Evolutionary conservation across 805 yeast species (phyloP).

Genomic region (Suhomyces canberraensis): DNA sequence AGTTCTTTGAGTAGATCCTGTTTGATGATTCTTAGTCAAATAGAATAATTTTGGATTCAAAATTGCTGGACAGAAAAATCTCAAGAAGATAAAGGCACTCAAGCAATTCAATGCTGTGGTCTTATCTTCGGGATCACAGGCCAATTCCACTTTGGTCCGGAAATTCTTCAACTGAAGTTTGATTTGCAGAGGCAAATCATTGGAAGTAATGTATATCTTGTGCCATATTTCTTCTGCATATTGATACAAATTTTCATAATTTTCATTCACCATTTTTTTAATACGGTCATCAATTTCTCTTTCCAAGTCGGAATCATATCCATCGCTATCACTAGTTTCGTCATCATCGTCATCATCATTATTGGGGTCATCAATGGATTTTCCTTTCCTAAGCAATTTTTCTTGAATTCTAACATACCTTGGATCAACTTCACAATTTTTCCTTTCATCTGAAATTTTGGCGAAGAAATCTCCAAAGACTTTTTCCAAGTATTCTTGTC

Average conservation of each 20-base stretch:
- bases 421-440: slow-evolving; percentile 83
- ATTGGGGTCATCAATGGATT: slow-evolving; percentile 17
- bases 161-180: slow-evolving; percentile 61
- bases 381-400: slow-evolving; percentile 23
- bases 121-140: slow-evolving; percentile 54
- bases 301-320: slow-evolving; percentile 28
- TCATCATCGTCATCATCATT: slow-evolving; percentile 18
- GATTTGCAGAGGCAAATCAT: slow-evolving; percentile 70
- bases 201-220: slow-evolving; percentile 59
- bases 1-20: slow-evolving; percentile 70
- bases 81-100: slow-evolving; percentile 76
- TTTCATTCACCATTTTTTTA: slow-evolving; percentile 39
- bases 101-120: slow-evolving; percentile 64
- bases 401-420: slow-evolving; percentile 43
- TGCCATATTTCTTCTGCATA: slow-evolving; percentile 65
- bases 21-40: slow-evolving; percentile 65
- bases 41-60: slow-evolving; percentile 85
- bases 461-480: slow-evolving; percentile 69
- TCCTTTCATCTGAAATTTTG: slow-evolving; percentile 46
- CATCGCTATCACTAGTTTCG: slow-evolving; percentile 19
- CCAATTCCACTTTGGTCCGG: slow-evolving; percentile 61
- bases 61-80: slow-evolving; percentile 81
- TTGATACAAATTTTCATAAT: slow-evolving; percentile 45
- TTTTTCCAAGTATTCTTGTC: slow-evolving; percentile 72
- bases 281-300: slow-evolving; percentile 31